phyloP scores from a whole-genome alignment of 805 yeast genomes.

The Debaryomyces tyrocola region DNA sequence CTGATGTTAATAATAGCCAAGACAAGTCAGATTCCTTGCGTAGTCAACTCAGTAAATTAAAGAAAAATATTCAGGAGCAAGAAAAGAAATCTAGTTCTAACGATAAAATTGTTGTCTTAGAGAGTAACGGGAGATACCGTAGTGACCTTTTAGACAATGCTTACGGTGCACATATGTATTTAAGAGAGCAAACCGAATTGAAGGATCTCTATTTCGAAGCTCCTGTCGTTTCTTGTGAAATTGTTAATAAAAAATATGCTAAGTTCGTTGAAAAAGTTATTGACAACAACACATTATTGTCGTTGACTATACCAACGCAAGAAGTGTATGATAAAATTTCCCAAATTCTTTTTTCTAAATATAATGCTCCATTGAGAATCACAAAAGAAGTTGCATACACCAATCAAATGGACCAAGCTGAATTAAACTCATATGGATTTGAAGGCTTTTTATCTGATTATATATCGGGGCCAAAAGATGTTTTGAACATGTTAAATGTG shows the following conservation, averaged over 20 bases:
- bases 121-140: slow-evolving; percentile 25
- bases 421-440: slow-evolving; percentile 58
- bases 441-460: slow-evolving; percentile 78
- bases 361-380: slow-evolving; percentile 61
- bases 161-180: slow-evolving; percentile 30
- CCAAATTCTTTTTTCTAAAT: slow-evolving; percentile 28
- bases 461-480: slow-evolving; percentile 69
- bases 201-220: slow-evolving; percentile 62
- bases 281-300: slow-evolving; percentile 50
- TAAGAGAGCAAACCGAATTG: slow-evolving; percentile 43
- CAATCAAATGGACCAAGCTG: slow-evolving; percentile 7
- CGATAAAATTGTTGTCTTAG: slow-evolving; percentile 53
- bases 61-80: slow-evolving; percentile 10
- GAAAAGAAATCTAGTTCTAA: slow-evolving; percentile 33
- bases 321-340: slow-evolving; percentile 50
- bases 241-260: slow-evolving; percentile 50
- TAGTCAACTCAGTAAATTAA: slow-evolving; percentile 12
- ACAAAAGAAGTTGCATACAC: slow-evolving; percentile 16
- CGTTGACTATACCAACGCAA: slow-evolving; percentile 61
- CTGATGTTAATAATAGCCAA: slow-evolving; percentile 21
- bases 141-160: slow-evolving; percentile 43
- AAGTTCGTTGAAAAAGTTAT: slow-evolving; percentile 58
- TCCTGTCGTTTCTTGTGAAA: slow-evolving; percentile 64
- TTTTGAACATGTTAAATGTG: slow-evolving; percentile 70
- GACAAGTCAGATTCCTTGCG: slow-evolving; percentile 13